phyloP scores from a whole-genome alignment of 106 monocot genomes.

The Amphibolis antarctica region DNA sequence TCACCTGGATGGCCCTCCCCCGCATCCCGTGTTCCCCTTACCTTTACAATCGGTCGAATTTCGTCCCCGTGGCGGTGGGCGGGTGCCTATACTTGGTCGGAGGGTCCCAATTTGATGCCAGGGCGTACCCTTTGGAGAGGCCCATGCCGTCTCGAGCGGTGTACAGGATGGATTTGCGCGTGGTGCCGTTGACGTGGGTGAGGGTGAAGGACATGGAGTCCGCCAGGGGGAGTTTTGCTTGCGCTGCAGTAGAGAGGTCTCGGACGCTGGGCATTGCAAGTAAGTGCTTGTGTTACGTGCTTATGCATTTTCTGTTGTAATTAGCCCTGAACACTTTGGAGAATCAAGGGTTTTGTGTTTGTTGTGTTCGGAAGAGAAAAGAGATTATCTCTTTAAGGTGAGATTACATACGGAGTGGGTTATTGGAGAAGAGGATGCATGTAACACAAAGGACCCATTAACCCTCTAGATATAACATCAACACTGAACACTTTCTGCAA shows the following conservation, averaged over 20 bases:
- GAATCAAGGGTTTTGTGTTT: neutral
- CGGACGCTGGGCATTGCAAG: neutral
- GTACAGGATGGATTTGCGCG: conserved; percentile 22
- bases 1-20: conserved; percentile 36
- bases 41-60: conserved; percentile 47
- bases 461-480: too few relatives aligned
- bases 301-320: neutral
- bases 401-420: too few relatives aligned
- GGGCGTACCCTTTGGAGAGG: conserved; percentile 48
- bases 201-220: conserved; percentile 39
- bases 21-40: conserved; percentile 36
- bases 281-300: neutral
- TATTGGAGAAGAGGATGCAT: too few relatives aligned
- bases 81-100: conserved; percentile 49
- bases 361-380: too few relatives aligned
- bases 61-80: conserved; percentile 30
- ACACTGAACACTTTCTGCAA: too few relatives aligned
- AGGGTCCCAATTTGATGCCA: conserved; percentile 65
- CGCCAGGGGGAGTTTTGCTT: conserved; percentile 72
- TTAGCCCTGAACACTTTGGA: neutral
- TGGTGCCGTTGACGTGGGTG: conserved; percentile 25
- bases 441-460: too few relatives aligned
- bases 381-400: too few relatives aligned
- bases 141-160: conserved; percentile 38
- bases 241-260: conserved; percentile 16